Conservation (phyloP, 2,329 filamentous ascomycete species). For the Colletotrichum caudatum region DNA sequence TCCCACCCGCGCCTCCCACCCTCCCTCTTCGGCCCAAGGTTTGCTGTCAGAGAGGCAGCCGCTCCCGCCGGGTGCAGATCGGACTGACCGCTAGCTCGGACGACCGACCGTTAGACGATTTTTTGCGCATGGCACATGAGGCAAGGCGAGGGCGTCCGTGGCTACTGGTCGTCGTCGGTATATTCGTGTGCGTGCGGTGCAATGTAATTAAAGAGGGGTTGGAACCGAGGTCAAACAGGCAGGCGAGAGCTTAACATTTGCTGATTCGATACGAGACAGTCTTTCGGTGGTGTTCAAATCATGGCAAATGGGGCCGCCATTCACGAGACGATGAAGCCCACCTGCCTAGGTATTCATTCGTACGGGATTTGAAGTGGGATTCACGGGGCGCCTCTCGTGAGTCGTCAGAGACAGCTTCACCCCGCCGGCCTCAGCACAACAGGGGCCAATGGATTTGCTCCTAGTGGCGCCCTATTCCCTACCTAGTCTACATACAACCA, state of each 20-base stretch:
- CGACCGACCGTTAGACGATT: conserved; percentile 18
- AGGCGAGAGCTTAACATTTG: not conserved
- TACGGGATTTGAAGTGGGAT: not conserved
- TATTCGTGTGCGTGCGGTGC: not conserved
- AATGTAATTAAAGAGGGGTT: not conserved
- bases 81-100: conserved; percentile 36
- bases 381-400: not conserved
- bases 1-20: conserved; percentile 1
- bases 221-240: conserved; percentile 16
- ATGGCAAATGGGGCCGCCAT: conserved; percentile 15
- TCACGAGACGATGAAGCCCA: conserved; percentile 10
- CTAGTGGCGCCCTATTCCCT: conserved; percentile 7
- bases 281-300: not conserved
- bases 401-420: conserved; percentile 14
- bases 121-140: not conserved
- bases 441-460: conserved; percentile 29
- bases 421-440: conserved; percentile 16
- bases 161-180: not conserved
- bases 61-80: conserved; percentile 22
- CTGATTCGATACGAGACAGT: not conserved
- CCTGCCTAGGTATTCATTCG: not conserved
- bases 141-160: conserved; percentile 2
- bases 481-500: not conserved
- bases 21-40: conserved; percentile 9
- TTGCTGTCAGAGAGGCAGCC: conserved; percentile 25